These are phyloP conservation scores for Verticillium longisporum DNA, from an alignment of 2,329 filamentous ascomycete species.

Conservation along the genomic window DNA sequence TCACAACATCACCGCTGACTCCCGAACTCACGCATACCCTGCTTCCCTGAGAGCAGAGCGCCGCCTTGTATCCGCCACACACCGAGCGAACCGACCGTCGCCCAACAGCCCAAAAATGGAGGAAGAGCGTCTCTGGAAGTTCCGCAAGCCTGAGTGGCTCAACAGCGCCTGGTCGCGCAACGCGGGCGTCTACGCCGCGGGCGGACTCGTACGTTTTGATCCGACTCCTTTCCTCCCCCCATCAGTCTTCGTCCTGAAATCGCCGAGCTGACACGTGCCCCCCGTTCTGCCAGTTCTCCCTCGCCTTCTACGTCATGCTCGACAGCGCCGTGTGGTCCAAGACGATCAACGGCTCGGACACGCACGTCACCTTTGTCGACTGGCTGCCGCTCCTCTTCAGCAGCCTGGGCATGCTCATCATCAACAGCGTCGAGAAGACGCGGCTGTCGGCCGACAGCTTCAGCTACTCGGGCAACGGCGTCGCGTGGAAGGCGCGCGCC, in stretches of 20 bases:
- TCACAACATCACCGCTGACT: not conserved
- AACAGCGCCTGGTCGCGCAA: conserved; percentile 59
- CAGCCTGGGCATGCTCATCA: conserved; percentile 62
- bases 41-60: not conserved
- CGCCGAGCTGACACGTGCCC: not conserved
- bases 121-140: conserved; percentile 62
- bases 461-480: conserved; percentile 54
- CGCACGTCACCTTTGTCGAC: conserved; percentile 62
- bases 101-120: conserved; percentile 36
- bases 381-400: conserved; percentile 65
- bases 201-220: conserved; percentile 48
- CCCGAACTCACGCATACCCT: not conserved
- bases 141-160: conserved; percentile 59
- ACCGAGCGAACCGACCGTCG: not conserved
- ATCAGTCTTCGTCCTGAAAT: too few relatives aligned
- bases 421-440: conserved; percentile 63
- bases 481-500: conserved; percentile 63
- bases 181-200: conserved; percentile 55
- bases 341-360: conserved; percentile 49
- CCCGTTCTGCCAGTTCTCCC: conserved; percentile 47
- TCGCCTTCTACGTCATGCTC: conserved; percentile 63
- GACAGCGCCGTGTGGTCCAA: conserved; percentile 63
- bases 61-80: not conserved
- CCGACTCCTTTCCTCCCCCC: not conserved
- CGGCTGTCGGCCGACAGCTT: conserved; percentile 58